Base-by-base conservation (phyloP, 2,329 filamentous ascomycete species). In the Aspergillus transmontanensis region DNA sequence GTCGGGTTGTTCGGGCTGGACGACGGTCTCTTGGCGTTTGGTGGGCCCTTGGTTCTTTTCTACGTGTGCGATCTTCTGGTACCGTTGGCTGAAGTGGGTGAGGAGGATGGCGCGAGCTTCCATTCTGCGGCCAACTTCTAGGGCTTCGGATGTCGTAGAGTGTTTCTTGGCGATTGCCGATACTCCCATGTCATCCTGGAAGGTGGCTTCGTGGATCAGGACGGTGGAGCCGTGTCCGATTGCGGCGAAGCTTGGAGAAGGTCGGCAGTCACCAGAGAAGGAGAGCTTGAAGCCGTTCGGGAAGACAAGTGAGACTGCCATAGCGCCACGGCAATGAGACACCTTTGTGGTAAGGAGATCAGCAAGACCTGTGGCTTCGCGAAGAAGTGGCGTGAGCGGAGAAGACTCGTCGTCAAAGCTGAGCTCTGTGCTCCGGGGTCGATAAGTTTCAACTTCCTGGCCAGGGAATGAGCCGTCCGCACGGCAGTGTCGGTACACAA, bases 81-180 rank as follows among this genome's bases (percentile, higher is more conserved):
- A 99, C 9, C 95, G 86, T 81, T 99, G 95, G 60, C 90, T 94
- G 79, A 99, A 99, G 77, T 99, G 95, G 9, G 95, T 99, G 56
- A 99, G 84, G 60, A 99, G 80, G 19, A 95, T 89, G 19, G 91
- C 85, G 67, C 89, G 87, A 0, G 94, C 95, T 32, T 85, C 79
- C 95, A 99, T 99, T 53, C 83, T 80, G 14, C 85, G 84, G 1
- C 90, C 94, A 3, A 98, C 86, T 51, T 83, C 84, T 4, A 99
- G 85, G 1, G 95, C 95, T 80, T 99, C 95, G 16, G 86, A 86
- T 65, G 93, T 92, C 10, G 95, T 99, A 45, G 87, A 92, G 81
- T 99, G 95, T 73, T 90, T 93, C 86, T 99, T 99, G 58, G 90
- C 91, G 32, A 85, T 75, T 4, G 95, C 95, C 72, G 97, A 94